Conservation (phyloP, 2,329 filamentous ascomycete genomes). For the Thelonectria blattea region DNA sequence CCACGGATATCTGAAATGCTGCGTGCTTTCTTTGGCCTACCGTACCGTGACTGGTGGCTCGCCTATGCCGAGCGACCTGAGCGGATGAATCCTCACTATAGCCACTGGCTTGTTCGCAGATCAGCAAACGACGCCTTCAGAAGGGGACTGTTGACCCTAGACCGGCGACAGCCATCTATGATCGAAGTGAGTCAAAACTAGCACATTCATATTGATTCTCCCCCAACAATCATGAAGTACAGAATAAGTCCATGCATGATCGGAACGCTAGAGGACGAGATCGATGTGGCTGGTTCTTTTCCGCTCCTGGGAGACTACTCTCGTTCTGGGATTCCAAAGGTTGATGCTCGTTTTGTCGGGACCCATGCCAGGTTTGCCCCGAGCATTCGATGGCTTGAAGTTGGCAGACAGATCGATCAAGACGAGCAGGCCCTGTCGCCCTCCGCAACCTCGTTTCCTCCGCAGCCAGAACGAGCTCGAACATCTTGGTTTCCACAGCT, state of each 20-base stretch:
- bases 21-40: slow-evolving; percentile 38
- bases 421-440: neutral
- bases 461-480: neutral
- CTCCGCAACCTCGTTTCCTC: neutral
- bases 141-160: slow-evolving; percentile 32
- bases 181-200: slow-evolving; percentile 36
- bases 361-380: slow-evolving; percentile 36
- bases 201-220: neutral
- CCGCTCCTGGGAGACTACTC: slow-evolving; percentile 43
- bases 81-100: slow-evolving; percentile 14
- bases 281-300: slow-evolving; percentile 33
- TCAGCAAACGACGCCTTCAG: slow-evolving; percentile 34
- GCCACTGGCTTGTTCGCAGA: slow-evolving; percentile 41
- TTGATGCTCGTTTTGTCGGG: slow-evolving; percentile 40
- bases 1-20: slow-evolving; percentile 20
- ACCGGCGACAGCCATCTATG: slow-evolving; percentile 36
- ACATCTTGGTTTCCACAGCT: neutral
- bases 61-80: slow-evolving; percentile 22
- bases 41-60: slow-evolving; percentile 43
- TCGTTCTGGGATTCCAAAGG: slow-evolving; percentile 27
- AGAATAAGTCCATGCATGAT: slow-evolving; percentile 1
- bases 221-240: neutral
- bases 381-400: slow-evolving; percentile 37
- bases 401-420: slow-evolving; percentile 25
- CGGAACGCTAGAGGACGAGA: neutral